Evolutionary conservation across 495 filamentous ascomycete genomes (phyloP).

Genomic region (Aspergillus mulundensis): DNA sequence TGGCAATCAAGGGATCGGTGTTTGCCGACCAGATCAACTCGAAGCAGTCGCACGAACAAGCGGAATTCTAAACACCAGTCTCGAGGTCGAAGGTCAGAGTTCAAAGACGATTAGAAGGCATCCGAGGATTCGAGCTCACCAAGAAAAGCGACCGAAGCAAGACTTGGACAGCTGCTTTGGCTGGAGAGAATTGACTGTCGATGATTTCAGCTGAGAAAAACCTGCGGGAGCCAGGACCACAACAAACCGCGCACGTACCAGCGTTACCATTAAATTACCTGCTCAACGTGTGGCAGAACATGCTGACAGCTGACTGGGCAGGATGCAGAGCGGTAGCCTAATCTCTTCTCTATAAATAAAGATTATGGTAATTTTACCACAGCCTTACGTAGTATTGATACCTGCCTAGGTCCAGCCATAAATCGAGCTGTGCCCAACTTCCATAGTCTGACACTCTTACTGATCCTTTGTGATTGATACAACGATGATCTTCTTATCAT

Average conservation of each 20-base stretch:
- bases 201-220: slow-evolving; percentile 9
- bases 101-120: background rate
- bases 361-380: background rate
- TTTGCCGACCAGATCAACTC: slow-evolving; percentile 5
- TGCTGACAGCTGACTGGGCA: background rate
- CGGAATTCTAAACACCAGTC: background rate
- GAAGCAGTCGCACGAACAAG: slow-evolving; percentile 1
- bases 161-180: background rate
- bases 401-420: background rate
- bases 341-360: background rate
- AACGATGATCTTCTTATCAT: background rate
- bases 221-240: background rate
- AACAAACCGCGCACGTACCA: slow-evolving; percentile 5
- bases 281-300: background rate
- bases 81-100: background rate
- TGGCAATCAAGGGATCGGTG: slow-evolving; percentile 19
- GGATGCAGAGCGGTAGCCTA: background rate
- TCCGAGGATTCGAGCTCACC: slow-evolving; percentile 2
- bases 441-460: background rate
- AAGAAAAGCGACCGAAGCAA: slow-evolving; percentile 6
- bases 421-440: background rate
- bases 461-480: background rate
- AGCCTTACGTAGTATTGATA: background rate
- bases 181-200: background rate
- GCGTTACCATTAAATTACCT: slow-evolving; percentile 2